phyloP scores from a whole-genome alignment of 2,329 filamentous ascomycete species.

The Hyphodiscus sp. region DNA sequence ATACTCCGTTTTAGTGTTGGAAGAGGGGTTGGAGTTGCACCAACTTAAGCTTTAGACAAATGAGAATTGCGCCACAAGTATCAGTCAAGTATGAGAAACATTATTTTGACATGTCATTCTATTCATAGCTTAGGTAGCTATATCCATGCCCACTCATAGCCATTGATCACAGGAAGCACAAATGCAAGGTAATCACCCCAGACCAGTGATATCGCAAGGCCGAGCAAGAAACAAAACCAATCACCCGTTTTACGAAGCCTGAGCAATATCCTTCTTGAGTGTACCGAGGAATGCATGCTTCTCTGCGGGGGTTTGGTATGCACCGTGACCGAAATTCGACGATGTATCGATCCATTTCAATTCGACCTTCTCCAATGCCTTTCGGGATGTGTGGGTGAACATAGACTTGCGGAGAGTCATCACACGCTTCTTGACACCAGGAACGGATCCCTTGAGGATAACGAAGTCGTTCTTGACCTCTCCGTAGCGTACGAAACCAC shows the following conservation, averaged over 20 bases:
- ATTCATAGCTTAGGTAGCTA: constrained; percentile 25
- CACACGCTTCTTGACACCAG: constrained; percentile 98
- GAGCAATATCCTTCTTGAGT: constrained; percentile 93
- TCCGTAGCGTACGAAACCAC: constrained; percentile 99
- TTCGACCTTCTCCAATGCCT: constrained; percentile 96
- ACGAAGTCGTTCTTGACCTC: constrained; percentile 99
- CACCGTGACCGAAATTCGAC: constrained; percentile 99
- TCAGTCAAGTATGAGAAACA: neutral
- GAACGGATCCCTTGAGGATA: constrained; percentile 95
- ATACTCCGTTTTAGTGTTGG: neutral
- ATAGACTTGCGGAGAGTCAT: constrained; percentile 99
- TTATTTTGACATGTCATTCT: constrained; percentile 23
- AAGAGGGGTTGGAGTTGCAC: neutral
- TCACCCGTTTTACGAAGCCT: constrained; percentile 41
- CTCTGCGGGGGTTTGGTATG: constrained; percentile 97
- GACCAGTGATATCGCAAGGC: constrained; percentile 23
- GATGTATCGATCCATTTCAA: constrained; percentile 99
- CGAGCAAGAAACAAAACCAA: constrained; percentile 28
- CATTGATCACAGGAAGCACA: constrained; percentile 22
- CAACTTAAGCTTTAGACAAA: neutral
- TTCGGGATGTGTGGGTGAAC: constrained; percentile 93
- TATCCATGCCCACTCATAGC: constrained; percentile 17
- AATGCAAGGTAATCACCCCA: constrained; percentile 24
- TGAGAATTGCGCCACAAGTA: neutral
- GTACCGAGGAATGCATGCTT: constrained; percentile 97